phyloP scores from a whole-genome alignment of 176 grass and related monocot genomes.

The Avena insularis region DNA sequence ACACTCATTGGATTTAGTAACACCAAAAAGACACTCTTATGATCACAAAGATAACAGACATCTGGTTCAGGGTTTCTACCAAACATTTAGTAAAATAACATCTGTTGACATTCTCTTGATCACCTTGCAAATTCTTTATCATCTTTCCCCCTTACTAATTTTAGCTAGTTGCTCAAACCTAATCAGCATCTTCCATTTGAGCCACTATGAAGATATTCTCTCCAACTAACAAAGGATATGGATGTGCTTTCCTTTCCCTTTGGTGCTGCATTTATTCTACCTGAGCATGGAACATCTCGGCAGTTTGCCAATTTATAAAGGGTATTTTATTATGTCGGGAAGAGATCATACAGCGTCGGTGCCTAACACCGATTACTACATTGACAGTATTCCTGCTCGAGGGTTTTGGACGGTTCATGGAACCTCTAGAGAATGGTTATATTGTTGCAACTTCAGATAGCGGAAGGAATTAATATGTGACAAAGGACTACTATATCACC shows the following conservation, averaged over 20 bases:
- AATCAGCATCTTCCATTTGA: background rate
- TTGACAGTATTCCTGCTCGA: background rate
- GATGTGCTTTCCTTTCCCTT: background rate
- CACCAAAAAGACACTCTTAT: background rate
- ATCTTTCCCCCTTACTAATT: constrained; percentile 29
- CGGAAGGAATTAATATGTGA: background rate
- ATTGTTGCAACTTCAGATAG: constrained; percentile 11
- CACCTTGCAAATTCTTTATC: background rate
- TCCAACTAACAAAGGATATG: background rate
- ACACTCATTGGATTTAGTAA: background rate
- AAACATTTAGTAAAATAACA: constrained; percentile 38
- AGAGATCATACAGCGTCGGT: background rate
- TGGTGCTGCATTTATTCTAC: constrained; percentile 37
- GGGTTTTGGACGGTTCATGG: background rate
- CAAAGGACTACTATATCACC: background rate
- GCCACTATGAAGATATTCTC: constrained; percentile 11
- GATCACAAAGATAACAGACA: constrained; percentile 22
- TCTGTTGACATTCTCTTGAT: constrained; percentile 24
- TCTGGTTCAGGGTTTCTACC: constrained; percentile 11
- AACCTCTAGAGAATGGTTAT: background rate
- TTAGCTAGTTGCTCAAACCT: constrained; percentile 32
- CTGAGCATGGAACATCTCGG: background rate
- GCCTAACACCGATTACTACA: background rate
- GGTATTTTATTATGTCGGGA: background rate
- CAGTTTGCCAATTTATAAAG: background rate